Conservation (phyloP, 352 stramenopile genomes). For the Peronosclerospora sorghi region DNA sequence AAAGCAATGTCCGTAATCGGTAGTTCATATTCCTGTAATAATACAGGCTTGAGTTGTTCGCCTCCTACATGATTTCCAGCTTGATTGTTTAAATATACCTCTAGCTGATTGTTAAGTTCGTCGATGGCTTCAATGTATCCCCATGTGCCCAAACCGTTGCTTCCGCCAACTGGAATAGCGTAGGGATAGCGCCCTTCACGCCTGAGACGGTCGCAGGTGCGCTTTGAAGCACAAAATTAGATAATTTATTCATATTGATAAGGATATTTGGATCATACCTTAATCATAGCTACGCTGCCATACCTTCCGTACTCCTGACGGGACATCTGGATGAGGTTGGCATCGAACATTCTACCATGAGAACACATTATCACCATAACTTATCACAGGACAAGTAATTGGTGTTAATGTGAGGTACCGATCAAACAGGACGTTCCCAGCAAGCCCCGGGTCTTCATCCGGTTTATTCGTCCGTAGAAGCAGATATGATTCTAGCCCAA, state of each 20-base stretch:
- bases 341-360: slow-evolving; percentile 47
- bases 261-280: slow-evolving; percentile 23
- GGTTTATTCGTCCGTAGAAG: slow-evolving; percentile 80
- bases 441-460: slow-evolving; percentile 49
- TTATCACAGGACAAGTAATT: too few relatives aligned
- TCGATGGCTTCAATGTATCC: slow-evolving; percentile 89
- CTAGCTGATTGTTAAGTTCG: slow-evolving; percentile 74
- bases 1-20: slow-evolving; percentile 75
- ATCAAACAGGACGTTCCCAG: slow-evolving; percentile 74
- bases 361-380: neutral
- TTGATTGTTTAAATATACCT: slow-evolving; percentile 18
- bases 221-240: slow-evolving; percentile 5
- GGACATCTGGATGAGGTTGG: slow-evolving; percentile 71
- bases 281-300: slow-evolving; percentile 71
- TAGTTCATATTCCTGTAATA: slow-evolving; percentile 30
- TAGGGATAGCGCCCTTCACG: slow-evolving; percentile 55
- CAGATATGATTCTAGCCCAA: slow-evolving; percentile 87
- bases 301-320: slow-evolving; percentile 70
- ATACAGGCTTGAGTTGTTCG: neutral
- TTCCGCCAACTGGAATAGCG: slow-evolving; percentile 80
- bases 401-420: too few relatives aligned
- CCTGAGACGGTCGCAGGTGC: slow-evolving; percentile 53
- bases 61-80: neutral
- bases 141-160: slow-evolving; percentile 89
- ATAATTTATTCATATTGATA: neutral